These are phyloP conservation scores for Polygonum aviculare DNA, from an alignment of 148 eudicot species.

Conservation along the genomic window DNA sequence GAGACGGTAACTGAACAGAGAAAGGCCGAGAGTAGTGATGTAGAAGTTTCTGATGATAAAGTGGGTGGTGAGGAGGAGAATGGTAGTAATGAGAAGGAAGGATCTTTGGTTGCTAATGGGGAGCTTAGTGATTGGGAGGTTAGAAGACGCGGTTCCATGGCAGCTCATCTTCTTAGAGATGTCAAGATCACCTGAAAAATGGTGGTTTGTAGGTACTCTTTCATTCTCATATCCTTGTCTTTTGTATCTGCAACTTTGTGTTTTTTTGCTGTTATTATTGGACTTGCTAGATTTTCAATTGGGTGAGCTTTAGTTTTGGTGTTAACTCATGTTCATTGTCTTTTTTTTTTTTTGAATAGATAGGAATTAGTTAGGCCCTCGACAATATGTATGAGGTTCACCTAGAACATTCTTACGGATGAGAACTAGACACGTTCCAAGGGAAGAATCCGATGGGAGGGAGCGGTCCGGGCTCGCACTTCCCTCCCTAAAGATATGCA, in stretches of 20 bases:
- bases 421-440: too few species aligned
- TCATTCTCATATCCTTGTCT: not conserved
- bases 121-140: slow-evolving; percentile 76
- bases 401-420: too few species aligned
- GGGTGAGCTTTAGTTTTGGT: not conserved
- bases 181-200: slow-evolving; percentile 25
- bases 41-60: slow-evolving; percentile 13
- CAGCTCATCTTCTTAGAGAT: slow-evolving; percentile 85
- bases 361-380: too few species aligned
- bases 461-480: too few species aligned
- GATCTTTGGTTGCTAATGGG: slow-evolving; percentile 12
- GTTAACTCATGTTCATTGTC: not conserved
- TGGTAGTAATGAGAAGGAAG: slow-evolving; percentile 16
- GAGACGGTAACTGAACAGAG: slow-evolving; percentile 18
- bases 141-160: slow-evolving; percentile 89
- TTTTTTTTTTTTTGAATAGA: not conserved
- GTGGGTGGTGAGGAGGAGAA: not conserved
- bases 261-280: not conserved
- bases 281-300: not conserved
- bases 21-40: slow-evolving; percentile 20
- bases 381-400: too few species aligned
- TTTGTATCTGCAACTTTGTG: not conserved
- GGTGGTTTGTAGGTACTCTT: not conserved
- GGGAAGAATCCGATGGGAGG: too few species aligned
- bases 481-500: too few species aligned